phyloP scores from a whole-genome alignment of 148 eudicot genomes.

The Hydrangea macrophylla region DNA sequence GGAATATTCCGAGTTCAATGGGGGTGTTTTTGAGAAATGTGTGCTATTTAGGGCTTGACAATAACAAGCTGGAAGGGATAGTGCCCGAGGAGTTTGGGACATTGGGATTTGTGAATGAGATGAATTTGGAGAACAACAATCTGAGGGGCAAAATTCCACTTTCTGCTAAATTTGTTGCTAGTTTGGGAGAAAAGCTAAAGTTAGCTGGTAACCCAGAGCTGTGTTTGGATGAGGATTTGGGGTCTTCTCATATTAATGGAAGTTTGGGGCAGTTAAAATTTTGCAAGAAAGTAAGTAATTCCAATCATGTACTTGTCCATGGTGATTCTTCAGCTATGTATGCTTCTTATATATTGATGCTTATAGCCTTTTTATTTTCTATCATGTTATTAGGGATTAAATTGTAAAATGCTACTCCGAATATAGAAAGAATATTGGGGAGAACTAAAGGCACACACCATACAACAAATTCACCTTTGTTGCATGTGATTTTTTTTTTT shows the following conservation, averaged over 20 bases:
- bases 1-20: conserved; percentile 71
- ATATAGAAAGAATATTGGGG: not conserved
- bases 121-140: conserved; percentile 60
- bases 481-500: conserved; percentile 5
- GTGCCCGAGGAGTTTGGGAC: conserved; percentile 68
- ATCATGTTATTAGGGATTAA: not conserved
- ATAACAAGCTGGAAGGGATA: conserved; percentile 58
- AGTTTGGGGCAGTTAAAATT: conserved; percentile 33
- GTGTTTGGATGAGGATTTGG: conserved; percentile 53
- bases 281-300: conserved; percentile 30
- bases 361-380: conserved; percentile 17
- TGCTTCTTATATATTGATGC: conserved; percentile 15
- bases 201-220: conserved; percentile 61
- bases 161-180: conserved; percentile 36
- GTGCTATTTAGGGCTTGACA: conserved; percentile 57
- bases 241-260: conserved; percentile 20
- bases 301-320: conserved; percentile 27
- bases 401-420: not conserved
- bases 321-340: conserved; percentile 13
- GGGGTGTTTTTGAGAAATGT: conserved; percentile 56
- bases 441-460: not conserved
- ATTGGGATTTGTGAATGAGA: conserved; percentile 49
- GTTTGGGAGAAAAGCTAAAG: conserved; percentile 53
- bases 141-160: conserved; percentile 68
- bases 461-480: not conserved